A percentile compares a stretch with the other conserved stretches of the same genome.
Evolutionary conservation across 1,284 basidiomycete species (phyloP).

Genomic region (Inonotus hispidus): DNA sequence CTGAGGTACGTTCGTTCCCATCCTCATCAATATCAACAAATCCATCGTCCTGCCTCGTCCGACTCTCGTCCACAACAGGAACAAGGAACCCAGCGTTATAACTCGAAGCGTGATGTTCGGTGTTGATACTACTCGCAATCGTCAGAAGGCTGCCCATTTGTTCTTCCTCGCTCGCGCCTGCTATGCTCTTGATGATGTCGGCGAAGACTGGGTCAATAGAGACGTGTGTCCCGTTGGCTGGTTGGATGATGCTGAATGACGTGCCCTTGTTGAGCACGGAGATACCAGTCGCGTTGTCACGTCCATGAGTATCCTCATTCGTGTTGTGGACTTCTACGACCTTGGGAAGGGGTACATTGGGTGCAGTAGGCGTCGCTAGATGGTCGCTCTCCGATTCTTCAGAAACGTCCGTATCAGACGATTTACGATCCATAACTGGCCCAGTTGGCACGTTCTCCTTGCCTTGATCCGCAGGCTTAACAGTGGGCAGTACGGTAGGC

Average conservation of each 20-base stretch:
- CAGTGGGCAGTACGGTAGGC: background rate
- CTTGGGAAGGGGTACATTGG: background rate
- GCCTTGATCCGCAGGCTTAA: background rate
- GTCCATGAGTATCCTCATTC: background rate
- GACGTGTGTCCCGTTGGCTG: background rate
- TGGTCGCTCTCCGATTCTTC: conserved; percentile 6
- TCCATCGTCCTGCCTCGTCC: background rate
- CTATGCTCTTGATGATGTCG: conserved; percentile 15
- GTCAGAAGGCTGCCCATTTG: conserved; percentile 13
- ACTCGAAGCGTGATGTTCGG: conserved; percentile 3
- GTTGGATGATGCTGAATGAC: background rate
- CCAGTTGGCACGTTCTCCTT: background rate
- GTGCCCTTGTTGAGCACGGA: background rate
- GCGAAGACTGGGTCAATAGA: conserved; percentile 7
- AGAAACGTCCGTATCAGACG: background rate
- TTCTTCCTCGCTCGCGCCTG: conserved; percentile 11
- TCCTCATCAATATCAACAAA: conserved; percentile 8
- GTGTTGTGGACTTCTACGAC: background rate
- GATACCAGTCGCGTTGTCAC: background rate
- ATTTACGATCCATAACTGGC: background rate
- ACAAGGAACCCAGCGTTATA: conserved; percentile 3
- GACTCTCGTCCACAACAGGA: conserved; percentile 1
- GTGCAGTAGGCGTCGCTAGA: background rate
- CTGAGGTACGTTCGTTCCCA: background rate
- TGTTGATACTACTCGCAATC: conserved; percentile 17